Evolutionary conservation across 768 basidiomycete genomes (phyloP), one percentile per base, ranked within the genome.

Genomic region (Lactarius psammicola): DNA sequence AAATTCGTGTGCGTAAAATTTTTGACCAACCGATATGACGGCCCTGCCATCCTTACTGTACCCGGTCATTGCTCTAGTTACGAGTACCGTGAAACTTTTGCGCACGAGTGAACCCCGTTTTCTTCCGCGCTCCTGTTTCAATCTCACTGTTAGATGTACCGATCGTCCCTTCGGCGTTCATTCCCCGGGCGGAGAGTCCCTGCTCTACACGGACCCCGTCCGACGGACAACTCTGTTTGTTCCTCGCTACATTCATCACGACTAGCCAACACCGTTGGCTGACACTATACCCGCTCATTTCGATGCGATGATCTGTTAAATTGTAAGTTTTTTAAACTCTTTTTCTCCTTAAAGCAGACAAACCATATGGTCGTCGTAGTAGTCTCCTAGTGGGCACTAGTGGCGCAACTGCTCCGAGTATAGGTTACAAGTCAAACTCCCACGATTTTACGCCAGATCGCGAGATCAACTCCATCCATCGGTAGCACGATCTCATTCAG

Each of bases 1-100:
- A 67, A 63, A 67, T 67, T 67, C 57, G 34, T 62, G 46, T 63
- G 61, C 49, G 59, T 66, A 53, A 66, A 66, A 59, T 31, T 34
- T 67, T 51, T 63, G 62, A 30, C 56, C 61, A 49, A 59, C 61
- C 62, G 58, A 67, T 66, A 36, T 34, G 60, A 62, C 13, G 49
- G 34, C 56, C 42, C 57, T 42, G 15, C 46, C 56, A 18, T 38
- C 36, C 36, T 36, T 54, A 51, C 36, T 38, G 36, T 38, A 38
- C 55, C 49, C 60, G 56, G 59, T n/a, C 65, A 62, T 66, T 56
- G 30, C 60, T 66, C 33, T 33, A 62, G 60, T 66, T 66, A 66
- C 65, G 64, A 56, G 54, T 20, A 34, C 59, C 54, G 9, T 65
- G 59, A 60, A 65, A 65, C 54, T 60, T 33, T 30, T 42, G 40